A percentile compares a stretch with the other conserved stretches of the same genome.
phyloP scores from a whole-genome alignment of 805 yeast species.

The Yarrowia keelungensis region DNA sequence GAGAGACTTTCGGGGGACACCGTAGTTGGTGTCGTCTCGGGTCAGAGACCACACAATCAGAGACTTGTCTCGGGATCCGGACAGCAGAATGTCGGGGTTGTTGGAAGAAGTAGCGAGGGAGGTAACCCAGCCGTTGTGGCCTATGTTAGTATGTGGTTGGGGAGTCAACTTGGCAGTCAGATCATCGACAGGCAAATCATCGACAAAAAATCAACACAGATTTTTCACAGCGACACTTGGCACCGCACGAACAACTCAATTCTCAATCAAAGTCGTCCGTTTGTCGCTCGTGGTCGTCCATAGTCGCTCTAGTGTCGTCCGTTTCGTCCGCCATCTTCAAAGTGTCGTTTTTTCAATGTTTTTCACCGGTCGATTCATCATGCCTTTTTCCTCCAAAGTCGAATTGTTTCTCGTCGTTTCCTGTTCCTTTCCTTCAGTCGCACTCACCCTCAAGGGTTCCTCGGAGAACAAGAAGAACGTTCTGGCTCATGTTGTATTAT shows the following conservation, averaged over 20 bases:
- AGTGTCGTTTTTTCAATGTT: too few relatives aligned
- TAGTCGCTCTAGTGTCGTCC: too few relatives aligned
- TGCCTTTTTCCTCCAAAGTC: background rate
- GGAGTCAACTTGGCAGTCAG: too few relatives aligned
- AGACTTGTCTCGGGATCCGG: slow-evolving; percentile 99
- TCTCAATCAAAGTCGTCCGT: too few relatives aligned
- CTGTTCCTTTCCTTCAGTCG: background rate
- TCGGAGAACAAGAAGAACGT: slow-evolving; percentile 97
- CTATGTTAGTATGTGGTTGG: slow-evolving; percentile 44
- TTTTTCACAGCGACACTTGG: too few relatives aligned
- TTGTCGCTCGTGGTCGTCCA: too few relatives aligned
- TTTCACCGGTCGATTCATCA: too few relatives aligned
- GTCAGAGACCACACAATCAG: slow-evolving; percentile 97
- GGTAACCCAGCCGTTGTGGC: slow-evolving; percentile 97
- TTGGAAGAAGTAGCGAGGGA: slow-evolving; percentile 97
- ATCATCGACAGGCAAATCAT: too few relatives aligned
- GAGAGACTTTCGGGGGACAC: slow-evolving; percentile 97
- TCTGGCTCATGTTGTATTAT: slow-evolving; percentile 46
- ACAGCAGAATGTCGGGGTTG: slow-evolving; percentile 96
- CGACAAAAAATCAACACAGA: too few relatives aligned
- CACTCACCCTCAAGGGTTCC: slow-evolving; percentile 93
- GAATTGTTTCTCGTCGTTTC: background rate
- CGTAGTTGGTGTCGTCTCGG: slow-evolving; percentile 96
- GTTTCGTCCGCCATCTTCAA: too few relatives aligned
- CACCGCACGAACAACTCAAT: too few relatives aligned